Conservation (phyloP, 2,329 filamentous ascomycete genomes). For the Kalmusia sp. region DNA sequence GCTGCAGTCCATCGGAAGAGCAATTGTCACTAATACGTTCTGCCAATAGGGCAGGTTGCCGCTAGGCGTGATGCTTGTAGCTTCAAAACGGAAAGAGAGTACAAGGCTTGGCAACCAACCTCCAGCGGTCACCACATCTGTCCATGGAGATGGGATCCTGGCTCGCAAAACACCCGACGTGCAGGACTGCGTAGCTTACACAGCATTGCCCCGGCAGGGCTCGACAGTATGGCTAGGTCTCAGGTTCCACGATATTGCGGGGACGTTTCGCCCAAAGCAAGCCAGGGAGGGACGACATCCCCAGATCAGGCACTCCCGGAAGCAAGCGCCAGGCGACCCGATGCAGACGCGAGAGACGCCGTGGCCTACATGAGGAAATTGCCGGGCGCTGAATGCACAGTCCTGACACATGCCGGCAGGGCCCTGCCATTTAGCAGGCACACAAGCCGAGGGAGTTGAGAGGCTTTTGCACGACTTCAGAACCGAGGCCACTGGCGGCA, state of each 20-base stretch:
- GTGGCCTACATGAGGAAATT: constrained; percentile 19
- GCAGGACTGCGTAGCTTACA: constrained; percentile 14
- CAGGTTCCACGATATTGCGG: constrained; percentile 21
- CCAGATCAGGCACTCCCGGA: constrained; percentile 27
- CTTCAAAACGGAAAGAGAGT: constrained; percentile 3
- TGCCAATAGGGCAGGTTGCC: constrained; percentile 12
- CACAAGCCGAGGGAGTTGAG: constrained; percentile 14
- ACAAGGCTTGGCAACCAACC: constrained; percentile 3
- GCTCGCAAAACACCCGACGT: constrained; percentile 5
- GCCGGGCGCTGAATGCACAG: constrained; percentile 13
- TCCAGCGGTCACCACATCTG: constrained; percentile 1
- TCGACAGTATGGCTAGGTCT: constrained; percentile 1
- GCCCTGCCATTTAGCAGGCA: constrained; percentile 29
- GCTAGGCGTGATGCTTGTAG: constrained; percentile 5
- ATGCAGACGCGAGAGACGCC: constrained; percentile 16
- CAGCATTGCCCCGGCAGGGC: constrained; percentile 6
- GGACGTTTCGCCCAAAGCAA: constrained; percentile 22
- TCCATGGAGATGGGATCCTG: constrained; percentile 1
- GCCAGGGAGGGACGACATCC: constrained; percentile 26
- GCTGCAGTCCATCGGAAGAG: constrained; percentile 7
- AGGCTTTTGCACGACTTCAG: constrained; percentile 24
- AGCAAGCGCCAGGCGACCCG: constrained; percentile 21
- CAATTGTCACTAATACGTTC: not conserved
- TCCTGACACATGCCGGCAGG: constrained; percentile 22
- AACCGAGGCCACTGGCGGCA: constrained; percentile 19